A percentile compares a stretch with the other conserved stretches of the same genome.
phyloP scores from a whole-genome alignment of 2,329 filamentous ascomycete genomes.

The Aspergillus fructus region DNA sequence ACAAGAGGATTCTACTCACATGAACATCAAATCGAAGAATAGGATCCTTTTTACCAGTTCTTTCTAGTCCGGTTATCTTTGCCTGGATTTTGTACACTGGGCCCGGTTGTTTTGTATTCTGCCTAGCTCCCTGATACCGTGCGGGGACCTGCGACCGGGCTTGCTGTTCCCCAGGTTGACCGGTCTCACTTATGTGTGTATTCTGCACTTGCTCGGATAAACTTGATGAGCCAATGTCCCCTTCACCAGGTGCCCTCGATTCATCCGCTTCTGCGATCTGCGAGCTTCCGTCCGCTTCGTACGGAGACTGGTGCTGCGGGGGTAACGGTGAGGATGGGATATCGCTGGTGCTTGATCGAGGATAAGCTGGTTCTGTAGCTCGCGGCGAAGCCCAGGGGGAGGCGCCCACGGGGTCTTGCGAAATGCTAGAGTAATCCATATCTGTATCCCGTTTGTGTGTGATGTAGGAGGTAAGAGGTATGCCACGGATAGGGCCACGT shows the following conservation, averaged over 20 bases:
- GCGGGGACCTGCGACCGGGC: conserved; percentile 45
- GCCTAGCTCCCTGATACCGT: conserved; percentile 48
- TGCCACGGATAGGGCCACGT: conserved; percentile 21
- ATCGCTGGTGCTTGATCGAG: conserved; percentile 34
- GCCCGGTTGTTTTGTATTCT: conserved; percentile 47
- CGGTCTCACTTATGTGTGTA: conserved; percentile 39
- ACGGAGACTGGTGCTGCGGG: conserved; percentile 36
- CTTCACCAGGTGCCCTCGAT: conserved; percentile 17
- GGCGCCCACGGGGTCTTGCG: conserved; percentile 56
- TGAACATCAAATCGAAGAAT: conserved; percentile 95
- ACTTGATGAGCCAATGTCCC: conserved; percentile 41
- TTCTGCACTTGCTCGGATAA: conserved; percentile 44
- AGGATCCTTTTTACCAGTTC: conserved; percentile 92
- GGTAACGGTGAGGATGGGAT: conserved; percentile 44
- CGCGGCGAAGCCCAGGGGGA: conserved; percentile 66
- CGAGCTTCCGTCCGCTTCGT: conserved; percentile 24
- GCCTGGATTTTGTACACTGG: conserved; percentile 84
- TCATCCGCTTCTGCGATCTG: conserved; percentile 19
- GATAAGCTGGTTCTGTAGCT: conserved; percentile 46
- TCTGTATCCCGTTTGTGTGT: conserved; percentile 9
- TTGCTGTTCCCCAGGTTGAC: conserved; percentile 42
- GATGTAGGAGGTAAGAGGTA: conserved; percentile 15
- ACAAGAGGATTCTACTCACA: conserved; percentile 55
- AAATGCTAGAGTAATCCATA: conserved; percentile 67
- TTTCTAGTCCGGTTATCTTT: conserved; percentile 90